A percentile compares a stretch with the other conserved stretches of the same genome.
These are phyloP conservation scores for Stereocaulon alpinum DNA, from an alignment of 495 filamentous ascomycete species.

Conservation along the genomic window DNA sequence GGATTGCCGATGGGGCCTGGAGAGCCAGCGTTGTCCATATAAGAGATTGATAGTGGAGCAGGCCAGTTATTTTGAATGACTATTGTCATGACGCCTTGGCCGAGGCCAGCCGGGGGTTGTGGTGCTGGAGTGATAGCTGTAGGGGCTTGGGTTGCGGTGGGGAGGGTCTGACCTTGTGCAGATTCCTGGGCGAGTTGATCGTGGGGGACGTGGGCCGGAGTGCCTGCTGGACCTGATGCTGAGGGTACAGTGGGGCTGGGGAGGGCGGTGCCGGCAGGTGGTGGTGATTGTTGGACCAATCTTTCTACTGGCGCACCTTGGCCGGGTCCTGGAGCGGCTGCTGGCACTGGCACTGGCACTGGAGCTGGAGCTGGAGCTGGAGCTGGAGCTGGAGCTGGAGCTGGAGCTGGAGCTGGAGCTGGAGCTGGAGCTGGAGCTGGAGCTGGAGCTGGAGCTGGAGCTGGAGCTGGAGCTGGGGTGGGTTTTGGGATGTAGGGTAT, in stretches of 20 bases:
- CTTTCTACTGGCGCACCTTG: background rate
- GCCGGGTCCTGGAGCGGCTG: background rate
- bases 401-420: background rate
- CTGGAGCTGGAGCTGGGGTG: background rate
- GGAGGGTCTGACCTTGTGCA: background rate
- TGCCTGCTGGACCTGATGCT: background rate
- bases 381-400: no score
- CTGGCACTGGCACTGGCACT: background rate
- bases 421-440: background rate
- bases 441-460: background rate
- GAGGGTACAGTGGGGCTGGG: background rate
- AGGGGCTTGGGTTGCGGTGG: constrained; percentile 3
- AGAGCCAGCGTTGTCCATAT: constrained; percentile 6
- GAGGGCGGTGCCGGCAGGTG: no score
- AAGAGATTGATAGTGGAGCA: constrained; percentile 13
- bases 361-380: no score
- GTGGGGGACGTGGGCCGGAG: background rate
- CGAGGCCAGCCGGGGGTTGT: background rate
- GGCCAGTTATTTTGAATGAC: constrained; percentile 11
- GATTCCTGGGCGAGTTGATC: background rate
- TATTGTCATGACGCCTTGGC: constrained; percentile 10
- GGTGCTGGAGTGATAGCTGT: constrained; percentile 5
- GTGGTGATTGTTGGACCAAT: background rate
- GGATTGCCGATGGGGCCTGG: constrained; percentile 7
- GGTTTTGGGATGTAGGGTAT: background rate